A percentile compares a stretch with the other conserved stretches of the same genome.
Evolutionary conservation across 345 rosid species (phyloP).

Genomic region (Luvunga scandens): DNA sequence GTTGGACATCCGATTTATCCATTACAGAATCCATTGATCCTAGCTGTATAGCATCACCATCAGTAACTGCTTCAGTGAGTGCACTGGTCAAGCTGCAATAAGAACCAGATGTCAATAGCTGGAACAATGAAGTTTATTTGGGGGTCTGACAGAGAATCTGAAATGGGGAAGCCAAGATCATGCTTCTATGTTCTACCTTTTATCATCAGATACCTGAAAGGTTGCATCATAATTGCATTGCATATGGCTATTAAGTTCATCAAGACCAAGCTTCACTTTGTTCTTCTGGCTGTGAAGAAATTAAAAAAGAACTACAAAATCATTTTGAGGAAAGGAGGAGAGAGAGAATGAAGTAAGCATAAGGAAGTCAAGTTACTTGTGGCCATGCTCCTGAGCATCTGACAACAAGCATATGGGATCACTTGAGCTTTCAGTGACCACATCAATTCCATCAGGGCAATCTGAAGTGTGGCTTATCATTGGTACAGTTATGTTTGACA

Average conservation of each 20-base stretch:
- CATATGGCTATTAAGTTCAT: constrained; percentile 3
- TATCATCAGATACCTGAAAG: constrained; percentile 7
- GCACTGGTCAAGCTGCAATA: constrained; percentile 40
- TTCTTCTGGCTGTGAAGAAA: constrained; percentile 7
- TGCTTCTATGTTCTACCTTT: not conserved
- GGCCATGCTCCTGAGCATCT: constrained; percentile 25
- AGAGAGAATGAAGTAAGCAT: not conserved
- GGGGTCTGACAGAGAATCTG: not conserved
- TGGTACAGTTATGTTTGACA: constrained; percentile 9
- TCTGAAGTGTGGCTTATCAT: constrained; percentile 15
- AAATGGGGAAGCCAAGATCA: constrained; percentile 8
- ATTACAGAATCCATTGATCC: constrained; percentile 24
- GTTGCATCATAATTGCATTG: constrained; percentile 1
- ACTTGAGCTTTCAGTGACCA: constrained; percentile 15
- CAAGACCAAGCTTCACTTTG: not conserved
- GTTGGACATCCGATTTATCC: constrained; percentile 28
- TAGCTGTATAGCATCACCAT: constrained; percentile 19
- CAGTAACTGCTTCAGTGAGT: constrained; percentile 25
- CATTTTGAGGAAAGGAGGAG: not conserved
- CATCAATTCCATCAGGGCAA: constrained; percentile 27
- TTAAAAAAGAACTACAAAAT: not conserved
- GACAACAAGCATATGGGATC: constrained; percentile 7
- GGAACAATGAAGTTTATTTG: not conserved
- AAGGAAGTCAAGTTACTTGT: constrained; percentile 30
- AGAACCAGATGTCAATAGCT: constrained; percentile 20